phyloP scores from a whole-genome alignment of 2,329 filamentous ascomycete genomes.

The Domatiomyces globalis region DNA sequence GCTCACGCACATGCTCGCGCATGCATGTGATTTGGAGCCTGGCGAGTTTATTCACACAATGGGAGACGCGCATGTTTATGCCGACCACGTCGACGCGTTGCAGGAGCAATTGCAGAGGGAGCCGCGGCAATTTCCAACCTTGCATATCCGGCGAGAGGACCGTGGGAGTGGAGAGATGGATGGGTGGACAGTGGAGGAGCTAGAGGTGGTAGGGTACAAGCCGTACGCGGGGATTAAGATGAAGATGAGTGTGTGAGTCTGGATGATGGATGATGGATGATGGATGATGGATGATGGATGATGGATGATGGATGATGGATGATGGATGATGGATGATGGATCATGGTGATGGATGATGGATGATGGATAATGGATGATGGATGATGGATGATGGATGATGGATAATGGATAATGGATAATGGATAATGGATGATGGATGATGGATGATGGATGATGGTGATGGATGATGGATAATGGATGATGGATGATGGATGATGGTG shows the following conservation, averaged over 20 bases:
- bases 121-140: slow-evolving; percentile 63
- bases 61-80: slow-evolving; percentile 95
- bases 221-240: slow-evolving; percentile 87
- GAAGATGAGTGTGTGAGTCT: slow-evolving; percentile 81
- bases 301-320: not conserved
- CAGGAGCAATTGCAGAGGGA: slow-evolving; percentile 65
- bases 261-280: not conserved
- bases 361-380: not conserved
- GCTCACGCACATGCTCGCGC: slow-evolving; percentile 86
- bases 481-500: not conserved
- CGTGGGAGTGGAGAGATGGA: slow-evolving; percentile 78
- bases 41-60: slow-evolving; percentile 87
- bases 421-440: not conserved
- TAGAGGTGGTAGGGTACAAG: slow-evolving; percentile 74
- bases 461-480: not conserved
- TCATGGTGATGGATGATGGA: too few relatives aligned
- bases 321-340: too few relatives aligned
- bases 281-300: not conserved
- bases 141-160: slow-evolving; percentile 56
- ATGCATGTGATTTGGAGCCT: slow-evolving; percentile 68
- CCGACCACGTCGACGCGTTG: slow-evolving; percentile 81
- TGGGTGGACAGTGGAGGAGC: slow-evolving; percentile 78
- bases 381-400: not conserved
- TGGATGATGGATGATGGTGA: not conserved
- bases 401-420: not conserved